Percentiles rank a stretch among this genome's conserved stretches.
Conservation (phyloP, 352 stramenopile species). For the Phytophthora rubi region DNA sequence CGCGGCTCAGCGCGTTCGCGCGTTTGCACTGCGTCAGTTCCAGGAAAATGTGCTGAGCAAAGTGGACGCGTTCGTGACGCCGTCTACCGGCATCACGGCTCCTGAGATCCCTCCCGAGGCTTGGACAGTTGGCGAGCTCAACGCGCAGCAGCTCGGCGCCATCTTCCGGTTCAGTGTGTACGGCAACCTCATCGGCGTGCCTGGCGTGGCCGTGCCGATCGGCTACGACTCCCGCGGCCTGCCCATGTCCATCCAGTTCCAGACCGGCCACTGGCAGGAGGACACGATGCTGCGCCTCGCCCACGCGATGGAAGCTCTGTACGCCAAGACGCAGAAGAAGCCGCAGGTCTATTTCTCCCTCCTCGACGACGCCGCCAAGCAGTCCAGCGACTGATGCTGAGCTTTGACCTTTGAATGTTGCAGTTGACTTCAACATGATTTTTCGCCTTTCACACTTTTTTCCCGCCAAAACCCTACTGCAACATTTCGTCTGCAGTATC, state of each 20-base stretch:
- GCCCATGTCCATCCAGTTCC: constrained; percentile 83
- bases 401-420: not conserved
- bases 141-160: constrained; percentile 54
- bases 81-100: constrained; percentile 78
- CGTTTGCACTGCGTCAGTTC: constrained; percentile 82
- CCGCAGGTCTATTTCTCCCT: constrained; percentile 76
- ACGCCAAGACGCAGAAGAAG: constrained; percentile 47
- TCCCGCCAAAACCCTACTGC: constrained; percentile 17
- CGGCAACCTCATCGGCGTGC: constrained; percentile 89
- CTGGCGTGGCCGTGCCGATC: constrained; percentile 75
- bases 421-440: constrained; percentile 18
- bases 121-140: constrained; percentile 57
- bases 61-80: constrained; percentile 90
- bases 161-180: constrained; percentile 89
- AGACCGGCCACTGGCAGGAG: constrained; percentile 80
- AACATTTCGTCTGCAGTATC: constrained; percentile 14
- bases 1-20: constrained; percentile 82
- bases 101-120: constrained; percentile 68
- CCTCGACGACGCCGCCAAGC: constrained; percentile 51
- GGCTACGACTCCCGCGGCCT: constrained; percentile 68
- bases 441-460: constrained; percentile 17
- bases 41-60: constrained; percentile 79
- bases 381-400: constrained; percentile 19
- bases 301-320: constrained; percentile 52
- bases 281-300: constrained; percentile 75